Evolutionary conservation across 2,329 filamentous ascomycete species (phyloP).

Genomic region (Claviceps digitariae): DNA sequence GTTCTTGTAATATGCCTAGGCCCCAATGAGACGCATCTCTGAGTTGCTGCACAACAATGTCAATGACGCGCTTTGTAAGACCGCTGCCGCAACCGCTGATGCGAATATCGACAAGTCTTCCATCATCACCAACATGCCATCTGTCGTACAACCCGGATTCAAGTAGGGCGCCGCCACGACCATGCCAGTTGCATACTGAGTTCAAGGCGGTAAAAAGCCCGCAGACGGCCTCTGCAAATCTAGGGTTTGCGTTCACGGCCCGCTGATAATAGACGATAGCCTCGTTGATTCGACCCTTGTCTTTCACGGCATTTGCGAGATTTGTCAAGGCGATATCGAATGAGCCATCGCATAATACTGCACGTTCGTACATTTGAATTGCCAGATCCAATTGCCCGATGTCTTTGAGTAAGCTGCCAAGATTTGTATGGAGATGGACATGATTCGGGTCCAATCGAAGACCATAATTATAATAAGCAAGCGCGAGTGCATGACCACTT

Average conservation of each 20-base stretch:
- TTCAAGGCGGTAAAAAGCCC: slow-evolving; percentile 90
- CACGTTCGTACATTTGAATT: slow-evolving; percentile 94
- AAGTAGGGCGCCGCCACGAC: slow-evolving; percentile 73
- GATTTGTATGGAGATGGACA: slow-evolving; percentile 91
- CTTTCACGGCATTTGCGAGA: slow-evolving; percentile 93
- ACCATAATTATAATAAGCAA: slow-evolving; percentile 93
- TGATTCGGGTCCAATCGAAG: slow-evolving; percentile 75
- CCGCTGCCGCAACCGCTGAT: slow-evolving; percentile 51
- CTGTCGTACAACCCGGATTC: slow-evolving; percentile 62
- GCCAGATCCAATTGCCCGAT: slow-evolving; percentile 85
- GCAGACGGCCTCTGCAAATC: slow-evolving; percentile 94
- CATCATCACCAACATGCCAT: slow-evolving; percentile 82
- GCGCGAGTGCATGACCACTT: slow-evolving; percentile 73
- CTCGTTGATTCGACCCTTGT: slow-evolving; percentile 82
- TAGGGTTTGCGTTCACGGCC: slow-evolving; percentile 80
- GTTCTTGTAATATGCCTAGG: slow-evolving; percentile 48
- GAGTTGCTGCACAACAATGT: slow-evolving; percentile 81
- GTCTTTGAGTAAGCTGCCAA: slow-evolving; percentile 90
- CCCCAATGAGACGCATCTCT: slow-evolving; percentile 81
- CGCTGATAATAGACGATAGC: slow-evolving; percentile 86
- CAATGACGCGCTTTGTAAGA: slow-evolving; percentile 79
- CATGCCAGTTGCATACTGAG: slow-evolving; percentile 90
- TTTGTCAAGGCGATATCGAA: slow-evolving; percentile 98
- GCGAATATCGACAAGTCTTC: slow-evolving; percentile 66
- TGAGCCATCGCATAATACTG: slow-evolving; percentile 79